Percentiles rank a stretch among this genome's conserved stretches.
Conservation (phyloP, 345 rosid species). For the Populus ilicifolia region DNA sequence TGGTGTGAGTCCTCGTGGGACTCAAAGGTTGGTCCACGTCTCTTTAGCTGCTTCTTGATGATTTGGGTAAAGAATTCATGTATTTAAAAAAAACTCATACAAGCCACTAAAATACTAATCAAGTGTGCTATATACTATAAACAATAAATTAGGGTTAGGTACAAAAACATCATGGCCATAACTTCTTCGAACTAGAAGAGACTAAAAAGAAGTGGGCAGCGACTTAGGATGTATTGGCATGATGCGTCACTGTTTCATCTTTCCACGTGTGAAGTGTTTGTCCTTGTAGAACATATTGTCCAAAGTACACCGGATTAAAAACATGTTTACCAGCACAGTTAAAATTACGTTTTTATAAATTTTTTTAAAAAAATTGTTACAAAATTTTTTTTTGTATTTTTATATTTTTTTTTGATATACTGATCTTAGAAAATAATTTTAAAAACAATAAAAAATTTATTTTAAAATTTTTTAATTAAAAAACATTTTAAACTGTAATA, state of each 20-base stretch:
- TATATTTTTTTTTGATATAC: too few relatives aligned
- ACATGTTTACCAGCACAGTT: rapidly evolving
- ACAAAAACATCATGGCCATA: conserved; percentile 9
- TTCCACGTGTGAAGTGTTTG: background rate
- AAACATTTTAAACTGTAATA: too few relatives aligned
- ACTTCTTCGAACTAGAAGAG: background rate
- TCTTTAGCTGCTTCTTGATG: background rate
- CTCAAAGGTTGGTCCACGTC: background rate
- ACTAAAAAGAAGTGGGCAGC: conserved; percentile 14
- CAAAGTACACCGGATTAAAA: background rate
- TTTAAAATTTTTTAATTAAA: too few relatives aligned
- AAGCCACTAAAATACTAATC: background rate
- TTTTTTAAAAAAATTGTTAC: too few relatives aligned
- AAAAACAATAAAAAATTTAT: too few relatives aligned
- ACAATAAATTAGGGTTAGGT: conserved; percentile 13
- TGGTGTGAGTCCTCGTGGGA: background rate
- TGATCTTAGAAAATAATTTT: too few relatives aligned
- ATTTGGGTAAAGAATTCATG: background rate
- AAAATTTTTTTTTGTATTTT: too few relatives aligned
- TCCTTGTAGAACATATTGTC: background rate
- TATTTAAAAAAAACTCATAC: background rate
- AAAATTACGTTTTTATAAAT: too few relatives aligned
- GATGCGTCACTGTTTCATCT: background rate
- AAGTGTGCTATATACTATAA: background rate
- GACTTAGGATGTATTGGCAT: background rate